Conservation (phyloP, 2,329 filamentous ascomycete species). For the Arthrobotrys entomopaga region DNA sequence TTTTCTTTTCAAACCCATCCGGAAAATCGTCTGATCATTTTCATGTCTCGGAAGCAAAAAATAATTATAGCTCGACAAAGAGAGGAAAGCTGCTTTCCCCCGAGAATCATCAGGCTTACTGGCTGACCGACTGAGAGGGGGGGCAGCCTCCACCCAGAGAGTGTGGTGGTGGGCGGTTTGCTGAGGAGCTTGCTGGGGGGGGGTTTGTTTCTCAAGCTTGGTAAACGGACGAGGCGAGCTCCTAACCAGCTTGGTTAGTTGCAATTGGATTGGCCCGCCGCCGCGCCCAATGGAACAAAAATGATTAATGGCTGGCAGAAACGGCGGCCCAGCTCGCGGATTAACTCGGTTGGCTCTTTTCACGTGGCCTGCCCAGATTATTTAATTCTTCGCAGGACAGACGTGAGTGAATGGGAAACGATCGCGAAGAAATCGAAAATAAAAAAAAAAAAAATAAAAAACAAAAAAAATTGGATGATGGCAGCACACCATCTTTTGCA, state of each 20-base stretch:
- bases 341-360: slow-evolving; percentile 40
- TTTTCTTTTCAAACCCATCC: slow-evolving; percentile 35
- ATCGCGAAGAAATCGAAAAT: slow-evolving; percentile 44
- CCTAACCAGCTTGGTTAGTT: slow-evolving; percentile 5
- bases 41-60: slow-evolving; percentile 53
- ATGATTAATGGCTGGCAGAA: background rate
- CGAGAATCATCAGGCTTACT: background rate
- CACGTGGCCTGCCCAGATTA: slow-evolving; percentile 34
- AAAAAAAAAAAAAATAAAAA: slow-evolving; percentile 30
- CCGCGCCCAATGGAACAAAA: slow-evolving; percentile 1
- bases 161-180: background rate
- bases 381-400: slow-evolving; percentile 19
- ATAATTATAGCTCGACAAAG: slow-evolving; percentile 20
- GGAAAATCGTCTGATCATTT: slow-evolving; percentile 55
- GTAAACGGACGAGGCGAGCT: slow-evolving; percentile 44
- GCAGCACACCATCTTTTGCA: slow-evolving; percentile 47
- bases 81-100: slow-evolving; percentile 9
- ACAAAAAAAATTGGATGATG: slow-evolving; percentile 26
- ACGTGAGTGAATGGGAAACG: slow-evolving; percentile 7
- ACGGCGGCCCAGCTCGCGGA: slow-evolving; percentile 42
- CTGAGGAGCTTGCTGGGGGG: background rate
- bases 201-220: background rate
- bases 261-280: no score
- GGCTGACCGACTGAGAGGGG: slow-evolving; percentile 4
- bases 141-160: background rate